A percentile compares a stretch with the other conserved stretches of the same genome.
Conservation (phyloP, 2,329 filamentous ascomycete genomes). For the Grosmannia serpens region DNA sequence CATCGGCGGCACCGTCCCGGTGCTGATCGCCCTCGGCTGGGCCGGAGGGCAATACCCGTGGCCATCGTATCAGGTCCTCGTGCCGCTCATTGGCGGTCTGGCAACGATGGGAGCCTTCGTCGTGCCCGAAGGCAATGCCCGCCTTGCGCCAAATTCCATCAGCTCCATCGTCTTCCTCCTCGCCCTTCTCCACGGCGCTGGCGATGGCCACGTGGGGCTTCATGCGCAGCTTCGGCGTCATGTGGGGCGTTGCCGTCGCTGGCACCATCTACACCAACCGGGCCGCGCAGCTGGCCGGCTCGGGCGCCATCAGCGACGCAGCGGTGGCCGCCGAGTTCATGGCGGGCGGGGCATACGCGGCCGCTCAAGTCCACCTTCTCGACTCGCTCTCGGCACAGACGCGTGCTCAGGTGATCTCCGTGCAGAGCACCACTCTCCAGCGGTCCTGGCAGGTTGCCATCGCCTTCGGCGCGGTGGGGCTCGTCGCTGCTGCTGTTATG, state of each 20-base stretch:
- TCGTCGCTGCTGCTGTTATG: background rate
- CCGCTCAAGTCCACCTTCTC: background rate
- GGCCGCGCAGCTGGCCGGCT: background rate
- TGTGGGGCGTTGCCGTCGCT: slow-evolving; percentile 32
- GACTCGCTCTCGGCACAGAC: background rate
- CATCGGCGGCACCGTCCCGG: slow-evolving; percentile 22
- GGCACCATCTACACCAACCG: slow-evolving; percentile 15
- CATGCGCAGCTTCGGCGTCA: slow-evolving; percentile 32
- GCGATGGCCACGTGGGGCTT: slow-evolving; percentile 32
- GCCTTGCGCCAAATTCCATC: slow-evolving; percentile 13
- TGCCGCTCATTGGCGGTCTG: slow-evolving; percentile 24
- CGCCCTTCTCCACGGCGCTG: slow-evolving; percentile 19
- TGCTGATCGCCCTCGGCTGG: slow-evolving; percentile 32
- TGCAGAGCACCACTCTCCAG: background rate
- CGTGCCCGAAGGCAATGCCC: background rate
- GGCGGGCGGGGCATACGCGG: background rate
- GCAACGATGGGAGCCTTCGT: slow-evolving; percentile 20
- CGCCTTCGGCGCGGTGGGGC: slow-evolving; percentile 1
- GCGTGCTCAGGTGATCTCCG: background rate
- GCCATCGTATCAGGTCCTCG: slow-evolving; percentile 24
- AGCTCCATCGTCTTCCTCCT: background rate
- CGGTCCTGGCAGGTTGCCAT: slow-evolving; percentile 5
- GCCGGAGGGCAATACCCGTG: slow-evolving; percentile 29
- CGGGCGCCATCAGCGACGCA: slow-evolving; percentile 17
- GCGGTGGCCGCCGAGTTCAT: background rate